phyloP scores from a whole-genome alignment of 2,329 filamentous ascomycete genomes.

The Trichophyton verrucosum region DNA sequence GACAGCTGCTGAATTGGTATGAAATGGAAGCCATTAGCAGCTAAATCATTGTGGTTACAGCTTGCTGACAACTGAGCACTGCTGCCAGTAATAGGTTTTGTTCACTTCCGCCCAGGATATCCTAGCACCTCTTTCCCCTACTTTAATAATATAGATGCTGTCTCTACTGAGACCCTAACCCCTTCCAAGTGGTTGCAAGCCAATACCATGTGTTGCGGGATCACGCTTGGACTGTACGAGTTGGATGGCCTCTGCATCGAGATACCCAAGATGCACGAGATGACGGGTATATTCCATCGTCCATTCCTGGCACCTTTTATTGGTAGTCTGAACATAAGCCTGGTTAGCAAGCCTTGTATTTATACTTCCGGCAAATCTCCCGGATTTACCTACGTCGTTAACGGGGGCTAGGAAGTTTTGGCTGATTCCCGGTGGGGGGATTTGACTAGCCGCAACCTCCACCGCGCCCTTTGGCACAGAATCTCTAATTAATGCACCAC shows the following conservation, averaged over 20 bases:
- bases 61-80: too few species aligned
- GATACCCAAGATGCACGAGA: conserved; percentile 16
- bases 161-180: neutral
- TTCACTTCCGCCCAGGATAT: too few species aligned
- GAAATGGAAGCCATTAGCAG: too few species aligned
- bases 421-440: conserved; percentile 21
- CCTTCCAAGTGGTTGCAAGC: neutral
- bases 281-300: conserved; percentile 23
- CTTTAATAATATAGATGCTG: too few species aligned
- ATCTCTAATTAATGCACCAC: conserved; percentile 11
- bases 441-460: conserved; percentile 19
- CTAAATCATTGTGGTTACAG: too few species aligned
- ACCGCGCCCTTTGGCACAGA: conserved; percentile 17
- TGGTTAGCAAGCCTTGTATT: neutral
- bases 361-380: neutral
- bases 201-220: conserved; percentile 20
- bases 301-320: conserved; percentile 25
- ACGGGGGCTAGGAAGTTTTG: conserved; percentile 25
- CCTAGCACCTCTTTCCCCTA: too few species aligned
- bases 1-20: too few species aligned
- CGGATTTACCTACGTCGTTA: conserved; percentile 19
- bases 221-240: conserved; percentile 22
- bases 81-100: too few species aligned
- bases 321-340: conserved; percentile 17
- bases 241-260: conserved; percentile 16